Evolutionary conservation across 1,284 basidiomycete species (phyloP).

Genomic region (Mycosarcoma mackinlayi): DNA sequence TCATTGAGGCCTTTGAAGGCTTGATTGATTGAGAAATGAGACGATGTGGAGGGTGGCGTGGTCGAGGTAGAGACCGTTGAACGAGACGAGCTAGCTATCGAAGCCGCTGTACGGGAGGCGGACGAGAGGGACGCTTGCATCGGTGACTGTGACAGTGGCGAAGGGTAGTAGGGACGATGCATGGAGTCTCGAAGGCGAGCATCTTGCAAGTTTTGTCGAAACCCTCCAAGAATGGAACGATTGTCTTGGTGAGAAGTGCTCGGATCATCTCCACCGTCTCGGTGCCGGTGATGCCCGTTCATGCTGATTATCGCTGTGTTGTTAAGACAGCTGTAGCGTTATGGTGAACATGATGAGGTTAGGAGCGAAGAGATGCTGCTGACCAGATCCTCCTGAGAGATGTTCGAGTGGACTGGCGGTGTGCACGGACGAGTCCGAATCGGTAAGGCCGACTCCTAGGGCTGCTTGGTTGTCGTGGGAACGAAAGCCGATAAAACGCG

Average conservation of each 20-base stretch:
- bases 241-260: neutral
- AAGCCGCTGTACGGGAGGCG: constrained; percentile 36
- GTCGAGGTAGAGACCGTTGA: constrained; percentile 29
- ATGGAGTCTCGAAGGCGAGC: constrained; percentile 15
- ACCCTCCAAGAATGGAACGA: constrained; percentile 10
- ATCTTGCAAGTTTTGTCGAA: constrained; percentile 22
- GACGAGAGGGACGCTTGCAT: constrained; percentile 48
- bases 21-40: constrained; percentile 45
- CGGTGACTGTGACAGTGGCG: constrained; percentile 44
- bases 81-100: constrained; percentile 32
- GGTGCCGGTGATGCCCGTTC: constrained; percentile 1
- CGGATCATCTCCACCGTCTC: neutral
- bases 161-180: constrained; percentile 39
- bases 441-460: neutral
- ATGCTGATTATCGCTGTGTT: constrained; percentile 1
- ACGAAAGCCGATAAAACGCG: too few relatives aligned
- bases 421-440: neutral
- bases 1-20: constrained; percentile 41
- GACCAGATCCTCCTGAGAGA: too few relatives aligned
- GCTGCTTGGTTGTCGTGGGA: neutral
- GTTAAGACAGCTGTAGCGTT: neutral
- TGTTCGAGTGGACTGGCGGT: neutral
- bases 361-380: neutral
- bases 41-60: constrained; percentile 27
- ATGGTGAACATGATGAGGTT: neutral